Conservation (phyloP, 352 stramenopile species). For the Phytophthora fragariaefolia region DNA sequence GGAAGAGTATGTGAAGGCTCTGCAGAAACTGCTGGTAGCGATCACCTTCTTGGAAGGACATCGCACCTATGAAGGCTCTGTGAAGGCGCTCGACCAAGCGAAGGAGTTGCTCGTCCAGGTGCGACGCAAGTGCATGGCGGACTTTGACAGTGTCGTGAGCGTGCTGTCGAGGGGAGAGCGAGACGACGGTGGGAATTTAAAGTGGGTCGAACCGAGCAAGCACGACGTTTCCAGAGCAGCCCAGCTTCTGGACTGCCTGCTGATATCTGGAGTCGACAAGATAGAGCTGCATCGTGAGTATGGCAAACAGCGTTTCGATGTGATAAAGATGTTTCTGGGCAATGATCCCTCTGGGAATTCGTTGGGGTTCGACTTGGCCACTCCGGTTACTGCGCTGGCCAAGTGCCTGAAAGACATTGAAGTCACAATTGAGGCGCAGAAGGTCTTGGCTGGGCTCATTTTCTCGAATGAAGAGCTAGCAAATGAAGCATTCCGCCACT, state of each 20-base stretch:
- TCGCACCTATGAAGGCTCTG: conserved; percentile 74
- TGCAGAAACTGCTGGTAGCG: conserved; percentile 71
- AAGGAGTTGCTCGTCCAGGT: conserved; percentile 68
- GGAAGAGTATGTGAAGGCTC: conserved; percentile 64
- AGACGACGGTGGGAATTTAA: conserved; percentile 25
- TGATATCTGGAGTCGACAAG: conserved; percentile 61
- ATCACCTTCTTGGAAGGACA: conserved; percentile 79
- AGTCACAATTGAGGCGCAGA: conserved; percentile 64
- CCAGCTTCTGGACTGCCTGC: conserved; percentile 70
- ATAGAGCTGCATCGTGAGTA: conserved; percentile 68
- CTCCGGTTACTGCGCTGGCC: conserved; percentile 43
- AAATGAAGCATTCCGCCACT: conserved; percentile 67
- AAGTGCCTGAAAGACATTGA: conserved; percentile 57
- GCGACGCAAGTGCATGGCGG: conserved; percentile 65
- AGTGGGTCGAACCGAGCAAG: conserved; percentile 58
- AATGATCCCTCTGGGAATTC: conserved; percentile 38
- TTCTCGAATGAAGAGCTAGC: conserved; percentile 71
- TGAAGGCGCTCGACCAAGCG: conserved; percentile 72
- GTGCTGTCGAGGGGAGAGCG: conserved; percentile 60
- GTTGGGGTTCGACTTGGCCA: conserved; percentile 46
- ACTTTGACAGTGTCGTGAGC: conserved; percentile 76
- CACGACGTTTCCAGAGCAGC: conserved; percentile 56
- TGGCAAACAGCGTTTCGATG: conserved; percentile 71
- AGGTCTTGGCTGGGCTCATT: conserved; percentile 50
- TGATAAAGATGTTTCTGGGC: conserved; percentile 60